Conservation (phyloP, 2,329 filamentous ascomycete species). For the Colletotrichum somersetense region DNA sequence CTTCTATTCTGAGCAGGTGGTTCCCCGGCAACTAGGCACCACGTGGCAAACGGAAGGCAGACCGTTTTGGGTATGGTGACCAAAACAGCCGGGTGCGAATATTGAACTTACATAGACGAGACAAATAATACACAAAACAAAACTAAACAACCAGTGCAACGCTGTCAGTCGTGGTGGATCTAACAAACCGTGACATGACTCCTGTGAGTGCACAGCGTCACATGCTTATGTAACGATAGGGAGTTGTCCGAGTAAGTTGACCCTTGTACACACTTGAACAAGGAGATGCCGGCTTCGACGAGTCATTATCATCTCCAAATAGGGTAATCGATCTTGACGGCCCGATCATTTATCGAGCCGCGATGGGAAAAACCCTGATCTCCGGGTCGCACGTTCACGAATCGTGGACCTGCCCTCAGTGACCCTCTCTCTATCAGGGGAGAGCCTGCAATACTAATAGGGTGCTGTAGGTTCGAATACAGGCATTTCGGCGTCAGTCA, state of each 20-base stretch:
- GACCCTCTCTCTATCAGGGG: background rate
- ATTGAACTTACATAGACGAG: slow-evolving; percentile 10
- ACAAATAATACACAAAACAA: background rate
- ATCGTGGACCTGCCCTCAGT: background rate
- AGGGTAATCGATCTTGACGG: background rate
- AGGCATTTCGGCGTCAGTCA: no score
- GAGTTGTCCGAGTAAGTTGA: background rate
- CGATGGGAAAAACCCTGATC: no score
- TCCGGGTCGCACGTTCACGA: background rate
- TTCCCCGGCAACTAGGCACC: slow-evolving; percentile 30
- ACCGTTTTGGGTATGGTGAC: background rate
- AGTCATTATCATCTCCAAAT: background rate
- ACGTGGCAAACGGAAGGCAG: no score
- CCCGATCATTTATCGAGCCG: background rate
- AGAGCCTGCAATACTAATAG: background rate
- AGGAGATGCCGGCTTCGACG: background rate
- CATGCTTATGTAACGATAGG: background rate
- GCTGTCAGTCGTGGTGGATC: background rate
- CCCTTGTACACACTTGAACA: background rate
- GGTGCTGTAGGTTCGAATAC: no score
- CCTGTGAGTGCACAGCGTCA: background rate
- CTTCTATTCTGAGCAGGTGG: slow-evolving; percentile 38
- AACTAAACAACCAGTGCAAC: background rate
- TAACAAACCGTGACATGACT: background rate
- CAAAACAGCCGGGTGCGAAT: background rate